Evolutionary conservation across 75 land plant genomes (phyloP).

Genomic region (Ceratopteris richardii): DNA sequence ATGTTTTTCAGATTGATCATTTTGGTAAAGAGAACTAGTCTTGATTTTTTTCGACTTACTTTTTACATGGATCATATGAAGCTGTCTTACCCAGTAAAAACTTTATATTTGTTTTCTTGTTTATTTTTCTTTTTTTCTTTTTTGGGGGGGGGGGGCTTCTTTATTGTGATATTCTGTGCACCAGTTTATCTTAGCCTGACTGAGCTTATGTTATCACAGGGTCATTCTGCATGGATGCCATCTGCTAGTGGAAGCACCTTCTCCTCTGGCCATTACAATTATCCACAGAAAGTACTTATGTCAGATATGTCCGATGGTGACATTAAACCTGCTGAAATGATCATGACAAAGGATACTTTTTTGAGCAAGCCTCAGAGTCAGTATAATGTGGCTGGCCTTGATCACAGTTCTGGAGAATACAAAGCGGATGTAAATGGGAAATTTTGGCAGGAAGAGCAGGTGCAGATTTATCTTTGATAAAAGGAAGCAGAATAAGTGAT

Average conservation of each 20-base stretch:
- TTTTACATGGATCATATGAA: no score
- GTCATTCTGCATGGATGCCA: not conserved
- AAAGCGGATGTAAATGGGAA: not conserved
- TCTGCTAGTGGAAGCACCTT: slow-evolving; percentile 3
- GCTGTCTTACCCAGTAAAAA: no score
- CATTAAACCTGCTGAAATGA: slow-evolving; percentile 4
- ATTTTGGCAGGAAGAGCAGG: slow-evolving; percentile 2
- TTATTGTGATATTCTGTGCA: no score
- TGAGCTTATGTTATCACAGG: no score
- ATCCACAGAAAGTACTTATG: not conserved
- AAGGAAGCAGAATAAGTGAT: not conserved
- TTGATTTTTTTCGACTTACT: no score
- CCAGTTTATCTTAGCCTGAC: no score
- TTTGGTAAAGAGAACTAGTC: no score
- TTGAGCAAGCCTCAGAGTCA: not conserved
- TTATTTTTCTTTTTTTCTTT: no score
- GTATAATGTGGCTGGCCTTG: not conserved
- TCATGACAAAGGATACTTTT: not conserved
- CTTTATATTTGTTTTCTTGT: no score
- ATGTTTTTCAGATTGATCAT: no score
- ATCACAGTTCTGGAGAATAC: not conserved
- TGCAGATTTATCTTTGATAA: not conserved
- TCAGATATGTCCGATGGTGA: slow-evolving; percentile 1
- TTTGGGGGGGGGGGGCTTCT: no score
- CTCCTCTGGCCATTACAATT: not conserved